A percentile compares a stretch with the other conserved stretches of the same genome.
Evolutionary conservation across 2,329 filamentous ascomycete species (phyloP).

Genomic region (Trichoderma harzianum): DNA sequence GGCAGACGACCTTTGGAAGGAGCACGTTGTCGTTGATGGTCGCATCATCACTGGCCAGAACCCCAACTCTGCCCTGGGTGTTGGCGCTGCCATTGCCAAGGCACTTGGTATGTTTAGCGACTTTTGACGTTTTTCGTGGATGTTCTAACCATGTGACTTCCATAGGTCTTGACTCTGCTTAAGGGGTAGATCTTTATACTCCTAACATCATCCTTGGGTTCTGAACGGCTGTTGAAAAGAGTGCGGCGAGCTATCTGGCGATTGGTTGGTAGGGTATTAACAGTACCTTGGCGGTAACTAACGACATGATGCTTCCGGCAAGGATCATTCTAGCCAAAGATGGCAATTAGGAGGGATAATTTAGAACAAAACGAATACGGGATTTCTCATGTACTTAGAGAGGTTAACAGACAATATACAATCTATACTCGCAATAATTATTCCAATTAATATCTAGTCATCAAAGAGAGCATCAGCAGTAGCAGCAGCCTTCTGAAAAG

Average conservation of each 20-base stretch:
- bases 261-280: neutral
- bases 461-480: neutral
- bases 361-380: neutral
- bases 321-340: neutral
- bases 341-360: neutral
- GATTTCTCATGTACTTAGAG: neutral
- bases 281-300: neutral
- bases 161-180: neutral
- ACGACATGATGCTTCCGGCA: neutral
- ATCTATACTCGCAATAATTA: neutral
- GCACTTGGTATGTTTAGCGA: neutral
- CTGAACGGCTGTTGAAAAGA: neutral
- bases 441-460: neutral
- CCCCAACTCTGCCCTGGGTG: conserved; percentile 42
- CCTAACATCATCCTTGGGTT: neutral
- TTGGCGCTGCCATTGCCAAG: conserved; percentile 37
- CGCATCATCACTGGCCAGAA: conserved; percentile 52
- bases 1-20: conserved; percentile 43
- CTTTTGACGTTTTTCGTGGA: neutral
- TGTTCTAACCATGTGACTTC: neutral
- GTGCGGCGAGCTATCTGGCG: neutral
- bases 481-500: neutral
- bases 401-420: neutral
- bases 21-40: conserved; percentile 44
- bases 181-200: neutral